Base-by-base conservation (phyloP, 2,329 filamentous ascomycete species). In the Knoxdaviesia capensis region DNA sequence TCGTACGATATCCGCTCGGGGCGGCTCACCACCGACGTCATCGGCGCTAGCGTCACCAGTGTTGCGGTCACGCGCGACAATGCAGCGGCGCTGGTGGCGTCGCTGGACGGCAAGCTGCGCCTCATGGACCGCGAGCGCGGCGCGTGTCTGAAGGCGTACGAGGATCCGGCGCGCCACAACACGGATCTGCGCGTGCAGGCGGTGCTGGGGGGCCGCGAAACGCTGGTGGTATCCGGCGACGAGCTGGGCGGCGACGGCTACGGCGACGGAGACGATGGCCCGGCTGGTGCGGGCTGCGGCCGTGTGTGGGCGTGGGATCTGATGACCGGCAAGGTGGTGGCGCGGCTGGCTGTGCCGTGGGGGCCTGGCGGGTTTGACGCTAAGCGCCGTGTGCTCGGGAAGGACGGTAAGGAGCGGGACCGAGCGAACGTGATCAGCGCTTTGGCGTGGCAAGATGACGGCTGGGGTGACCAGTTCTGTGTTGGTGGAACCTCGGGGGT, bases 1-100 rank as follows among this genome's bases (percentile, higher is more conserved):
- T 68, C 68, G 45, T 94, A 96, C 60, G 88, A 96, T 60, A 60
- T 93, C 36, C 69, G 85, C 43, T 80, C 74, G 66, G 87, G 87
- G 0, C 66, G 64, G 41, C 67, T 77, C 40, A 71, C 74, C 5
- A 74, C 72, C 1, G 85, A 93, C 59, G 74, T 84, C 1, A 61
- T 90, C 41, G 72, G 73, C 42, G 68, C 64, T 2, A 66, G 65
- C 45, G 80, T 94, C n/a, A 93, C 85, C 6, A 86, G 78, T 56
- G 56, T 94, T 43, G 63, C 62, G 36, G 62, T 82, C 40, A 80
- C 81, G 2, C 69, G 69, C 41, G 83, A 88, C 51, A 83, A 76
- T 1, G 78, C 79, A 49, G 77, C 80, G 1, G 55, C 88, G 48
- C 61, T 96, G 31, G 79, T 84, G 3, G 77, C 79, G 9, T 75